Percentiles rank a stretch among this genome's conserved stretches.
These are phyloP conservation scores for Daldinia loculata DNA, from an alignment of 495 filamentous ascomycete genomes.

Conservation along the genomic window DNA sequence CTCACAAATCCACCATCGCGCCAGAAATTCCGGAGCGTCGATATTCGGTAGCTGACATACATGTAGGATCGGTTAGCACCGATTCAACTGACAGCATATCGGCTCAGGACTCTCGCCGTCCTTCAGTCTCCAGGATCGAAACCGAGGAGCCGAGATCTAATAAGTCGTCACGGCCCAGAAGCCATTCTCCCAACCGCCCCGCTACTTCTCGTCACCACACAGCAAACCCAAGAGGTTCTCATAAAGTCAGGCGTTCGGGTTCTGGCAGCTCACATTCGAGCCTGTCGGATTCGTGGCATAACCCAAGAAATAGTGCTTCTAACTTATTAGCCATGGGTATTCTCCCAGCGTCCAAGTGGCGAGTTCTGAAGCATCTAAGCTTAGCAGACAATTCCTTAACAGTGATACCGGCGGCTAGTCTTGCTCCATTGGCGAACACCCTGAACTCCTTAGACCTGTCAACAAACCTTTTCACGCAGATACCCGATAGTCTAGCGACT, in stretches of 20 bases:
- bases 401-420: conserved; percentile 73
- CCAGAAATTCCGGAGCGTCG: conserved; percentile 72
- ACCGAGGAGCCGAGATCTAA: conserved; percentile 51
- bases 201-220: conserved; percentile 74
- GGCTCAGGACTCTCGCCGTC: conserved; percentile 49
- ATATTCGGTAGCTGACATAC: conserved; percentile 55
- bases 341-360: conserved; percentile 88
- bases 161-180: conserved; percentile 65
- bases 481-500: conserved; percentile 86
- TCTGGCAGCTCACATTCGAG: conserved; percentile 95
- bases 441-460: conserved; percentile 92
- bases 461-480: conserved; percentile 86
- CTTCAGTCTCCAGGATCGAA: conserved; percentile 51
- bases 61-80: conserved; percentile 55
- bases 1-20: conserved; percentile 65
- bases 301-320: conserved; percentile 70
- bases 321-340: conserved; percentile 71
- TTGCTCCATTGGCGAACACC: conserved; percentile 83
- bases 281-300: conserved; percentile 73
- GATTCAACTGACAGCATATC: conserved; percentile 50
- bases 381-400: conserved; percentile 91
- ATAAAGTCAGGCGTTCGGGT: conserved; percentile 81
- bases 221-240: conserved; percentile 66
- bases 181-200: conserved; percentile 81
- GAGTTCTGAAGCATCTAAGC: conserved; percentile 89